phyloP scores from a whole-genome alignment of 495 filamentous ascomycete genomes.

The Sphaerosporella brunnea region DNA sequence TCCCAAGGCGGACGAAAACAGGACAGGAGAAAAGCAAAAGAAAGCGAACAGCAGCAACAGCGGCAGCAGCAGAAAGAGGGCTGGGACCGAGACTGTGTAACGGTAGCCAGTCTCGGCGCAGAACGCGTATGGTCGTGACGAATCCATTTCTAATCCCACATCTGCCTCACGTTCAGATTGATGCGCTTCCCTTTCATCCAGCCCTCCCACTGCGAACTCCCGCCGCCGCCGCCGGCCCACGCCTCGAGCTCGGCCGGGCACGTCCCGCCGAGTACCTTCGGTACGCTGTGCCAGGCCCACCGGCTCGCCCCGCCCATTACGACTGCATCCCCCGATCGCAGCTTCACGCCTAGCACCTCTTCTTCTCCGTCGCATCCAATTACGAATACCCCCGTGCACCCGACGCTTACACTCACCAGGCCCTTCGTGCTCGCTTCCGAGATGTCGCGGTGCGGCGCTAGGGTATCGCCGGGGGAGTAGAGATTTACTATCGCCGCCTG shows the following conservation, averaged over 20 bases:
- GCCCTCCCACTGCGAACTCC: slow-evolving; percentile 45
- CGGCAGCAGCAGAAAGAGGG: too few species aligned
- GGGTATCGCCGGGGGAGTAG: slow-evolving; percentile 71
- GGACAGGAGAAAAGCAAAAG: too few species aligned
- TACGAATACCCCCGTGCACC: slow-evolving; percentile 74
- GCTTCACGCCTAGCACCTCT: slow-evolving; percentile 41
- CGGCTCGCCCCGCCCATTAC: slow-evolving; percentile 63
- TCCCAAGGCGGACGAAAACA: too few species aligned
- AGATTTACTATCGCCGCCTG: slow-evolving; percentile 86
- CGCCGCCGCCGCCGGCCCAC: slow-evolving; percentile 48
- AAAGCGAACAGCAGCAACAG: too few species aligned
- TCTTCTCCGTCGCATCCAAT: slow-evolving; percentile 29
- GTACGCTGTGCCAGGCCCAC: slow-evolving; percentile 89
- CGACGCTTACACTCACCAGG: slow-evolving; percentile 68
- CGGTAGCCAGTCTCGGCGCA: too few species aligned
- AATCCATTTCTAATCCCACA: slow-evolving; percentile 50
- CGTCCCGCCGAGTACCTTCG: slow-evolving; percentile 55
- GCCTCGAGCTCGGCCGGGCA: slow-evolving; percentile 56
- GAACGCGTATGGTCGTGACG: too few species aligned
- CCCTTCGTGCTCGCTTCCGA: slow-evolving; percentile 59
- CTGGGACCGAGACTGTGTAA: too few species aligned
- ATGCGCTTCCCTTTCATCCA: slow-evolving; percentile 79
- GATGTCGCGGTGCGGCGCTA: slow-evolving; percentile 79
- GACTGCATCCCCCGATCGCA: slow-evolving; percentile 64
- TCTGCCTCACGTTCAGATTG: slow-evolving; percentile 83